Base-by-base conservation (phyloP, 768 basidiomycete species). In the Podaxis sp. region DNA sequence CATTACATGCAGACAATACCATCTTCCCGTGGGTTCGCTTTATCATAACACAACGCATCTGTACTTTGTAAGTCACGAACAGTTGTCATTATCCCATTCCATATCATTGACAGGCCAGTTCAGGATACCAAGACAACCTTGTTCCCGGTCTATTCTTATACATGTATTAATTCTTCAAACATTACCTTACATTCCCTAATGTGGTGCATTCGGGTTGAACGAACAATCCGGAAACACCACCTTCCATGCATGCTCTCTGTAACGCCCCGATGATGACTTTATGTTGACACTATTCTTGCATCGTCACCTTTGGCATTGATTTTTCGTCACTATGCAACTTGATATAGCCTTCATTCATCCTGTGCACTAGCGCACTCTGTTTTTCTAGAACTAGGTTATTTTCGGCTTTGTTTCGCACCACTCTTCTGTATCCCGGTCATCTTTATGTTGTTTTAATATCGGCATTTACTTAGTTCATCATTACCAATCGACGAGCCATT, bases 1-100 rank as follows among this genome's bases (percentile, higher is more conserved):
- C 69, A 72, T 59, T 61, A 70, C 48, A 69, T 68, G 26, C 68
- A 72, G 59, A 68, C 72, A 44, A 55, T 65, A 56, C 64, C 66
- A 39, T 61, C 67, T 13, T 59, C 57, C 44, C 57, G 57, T 9
- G 57, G 57, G 33, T 40, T 48, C 26, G 36, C 57, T 30, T 49
- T 53, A 51, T 15, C 24, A 26, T 59, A 52, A 48, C 26, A n/a
- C 17, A 22, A 30, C 2, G 28, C 17, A 52, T 11, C 19, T 54
- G 48, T 63, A 57, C n/a, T 52, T 40, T 64, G 65, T 64, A 59
- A 61, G 62, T 64, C 44, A 6, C 22, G 19, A 46, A 19, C n/a
- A 33, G 33, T 33, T 33, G 6, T 28, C 38, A 40, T 38, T 9
- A 22, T 13, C 39, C 3, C 8, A 12, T 24, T 19, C 11, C 17